Percentiles rank a stretch among this genome's conserved stretches.
phyloP scores from a whole-genome alignment of 2,329 filamentous ascomycete genomes.

The Aspergillus eucalypticola region DNA sequence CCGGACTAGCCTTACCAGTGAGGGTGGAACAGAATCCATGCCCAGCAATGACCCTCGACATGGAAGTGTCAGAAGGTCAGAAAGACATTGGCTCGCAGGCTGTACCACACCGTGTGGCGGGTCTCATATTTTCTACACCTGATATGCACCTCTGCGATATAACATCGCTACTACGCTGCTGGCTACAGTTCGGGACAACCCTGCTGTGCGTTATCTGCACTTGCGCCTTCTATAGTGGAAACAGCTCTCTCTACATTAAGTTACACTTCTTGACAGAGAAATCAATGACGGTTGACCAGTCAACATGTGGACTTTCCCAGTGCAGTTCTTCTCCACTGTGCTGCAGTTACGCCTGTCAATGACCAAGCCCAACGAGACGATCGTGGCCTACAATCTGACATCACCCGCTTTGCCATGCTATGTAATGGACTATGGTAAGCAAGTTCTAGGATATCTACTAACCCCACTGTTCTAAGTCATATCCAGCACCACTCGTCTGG shows the following conservation, averaged over 20 bases:
- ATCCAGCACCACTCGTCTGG: slow-evolving; percentile 53
- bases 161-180: background rate
- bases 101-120: background rate
- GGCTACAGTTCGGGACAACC: background rate
- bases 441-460: background rate
- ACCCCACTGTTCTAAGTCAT: slow-evolving; percentile 7
- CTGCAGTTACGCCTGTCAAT: background rate
- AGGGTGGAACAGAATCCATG: background rate
- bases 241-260: too few relatives aligned
- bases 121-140: background rate
- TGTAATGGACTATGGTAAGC: slow-evolving; percentile 49
- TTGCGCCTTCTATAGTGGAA: background rate
- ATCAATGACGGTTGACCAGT: background rate
- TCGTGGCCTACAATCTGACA: slow-evolving; percentile 5
- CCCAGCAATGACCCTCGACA: background rate
- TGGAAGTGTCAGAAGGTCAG: slow-evolving; percentile 2
- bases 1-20: background rate
- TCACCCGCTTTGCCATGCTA: slow-evolving; percentile 42
- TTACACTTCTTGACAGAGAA: background rate
- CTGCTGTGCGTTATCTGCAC: background rate
- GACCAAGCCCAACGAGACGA: background rate
- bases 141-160: background rate
- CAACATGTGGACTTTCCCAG: background rate
- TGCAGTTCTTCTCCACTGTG: background rate
- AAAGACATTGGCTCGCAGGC: background rate